Evolutionary conservation across 768 basidiomycete species (phyloP), one percentile per base, ranked within the genome.

Genomic region (Trametes gibbosa): DNA sequence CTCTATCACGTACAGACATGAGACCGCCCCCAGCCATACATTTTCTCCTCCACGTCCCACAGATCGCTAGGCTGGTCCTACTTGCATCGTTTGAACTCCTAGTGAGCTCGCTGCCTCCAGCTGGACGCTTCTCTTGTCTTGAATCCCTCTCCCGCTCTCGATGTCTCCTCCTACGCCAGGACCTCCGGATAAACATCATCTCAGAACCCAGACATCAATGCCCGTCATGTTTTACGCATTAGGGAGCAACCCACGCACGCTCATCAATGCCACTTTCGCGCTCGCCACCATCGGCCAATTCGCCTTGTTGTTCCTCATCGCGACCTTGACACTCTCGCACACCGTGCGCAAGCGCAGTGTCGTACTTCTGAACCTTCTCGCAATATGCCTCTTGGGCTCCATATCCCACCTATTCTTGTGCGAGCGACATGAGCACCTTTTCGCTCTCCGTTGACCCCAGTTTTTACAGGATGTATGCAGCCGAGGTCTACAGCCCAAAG

Each of bases 241-340:
- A 6, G 59, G 62, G 0, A 40, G 40, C 37, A 14, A 63, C 12
- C 59, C 66, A 1, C 41, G 48, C 0, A 57, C 25, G 10, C 43
- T 65, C 14, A 61, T 67, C 43, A 57, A 59, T 45, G 59, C 60
- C 19, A 40, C 45, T 21, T 65, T 67, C 40, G 46, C 58, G 5
- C 43, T 67, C 17, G 55, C 53, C 25, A 62, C 55, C 12, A 27
- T 65, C 14, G 66, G 64, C 19, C 64, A 65, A 27, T 42, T 59
- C 19, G 35, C 53, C 24, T 58, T 67, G 25, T n/a, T 56, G 5
- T 8, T 62, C 5, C 54, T 67, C 27, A 17, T 63, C 10, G 57
- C 56, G 16, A 63, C 62, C 2, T 43, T 67, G 16, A n/a, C 53
- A 2, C 45, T 62, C 45, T 63, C 60, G 10, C 14, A 12, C n/a